Conservation (phyloP, 352 stramenopile genomes). For the Pythium rhizo-oryzae region DNA sequence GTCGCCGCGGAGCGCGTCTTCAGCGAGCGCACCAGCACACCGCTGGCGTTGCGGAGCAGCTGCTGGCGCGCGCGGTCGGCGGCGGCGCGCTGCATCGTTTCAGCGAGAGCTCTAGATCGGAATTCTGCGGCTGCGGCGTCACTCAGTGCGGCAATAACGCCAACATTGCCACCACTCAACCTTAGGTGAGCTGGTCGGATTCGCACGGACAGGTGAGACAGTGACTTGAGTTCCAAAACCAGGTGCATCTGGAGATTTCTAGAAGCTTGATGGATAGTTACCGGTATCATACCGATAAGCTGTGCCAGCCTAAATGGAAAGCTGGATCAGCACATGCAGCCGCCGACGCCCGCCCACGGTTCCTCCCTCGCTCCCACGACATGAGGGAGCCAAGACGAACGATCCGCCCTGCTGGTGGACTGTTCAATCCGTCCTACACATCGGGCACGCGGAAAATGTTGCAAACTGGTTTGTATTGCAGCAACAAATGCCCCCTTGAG, state of each 20-base stretch:
- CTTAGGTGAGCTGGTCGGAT: neutral
- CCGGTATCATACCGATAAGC: conserved; percentile 12
- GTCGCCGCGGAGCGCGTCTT: conserved; percentile 19
- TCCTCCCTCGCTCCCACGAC: too few species aligned
- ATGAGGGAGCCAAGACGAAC: too few species aligned
- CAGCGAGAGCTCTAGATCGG: conserved; percentile 7
- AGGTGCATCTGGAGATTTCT: conserved; percentile 18
- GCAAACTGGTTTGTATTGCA: too few species aligned
- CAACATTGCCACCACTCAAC: conserved; percentile 29
- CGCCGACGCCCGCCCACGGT: too few species aligned
- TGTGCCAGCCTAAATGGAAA: too few species aligned
- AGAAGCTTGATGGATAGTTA: conserved; percentile 23
- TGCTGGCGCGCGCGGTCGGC: conserved; percentile 19
- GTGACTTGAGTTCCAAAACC: conserved; percentile 12
- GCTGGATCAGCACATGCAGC: too few species aligned
- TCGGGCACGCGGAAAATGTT: too few species aligned
- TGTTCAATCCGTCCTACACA: too few species aligned
- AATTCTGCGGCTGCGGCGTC: conserved; percentile 29
- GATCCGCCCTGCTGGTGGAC: too few species aligned
- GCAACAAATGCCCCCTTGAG: too few species aligned
- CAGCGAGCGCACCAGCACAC: conserved; percentile 21
- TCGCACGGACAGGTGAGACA: conserved; percentile 14
- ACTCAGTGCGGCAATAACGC: conserved; percentile 21
- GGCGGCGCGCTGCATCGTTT: conserved; percentile 24
- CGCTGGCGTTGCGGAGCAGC: conserved; percentile 25